These are phyloP conservation scores for Urostyla sp. DNA, from an alignment of 73 alveolate species.

Conservation along the genomic window DNA sequence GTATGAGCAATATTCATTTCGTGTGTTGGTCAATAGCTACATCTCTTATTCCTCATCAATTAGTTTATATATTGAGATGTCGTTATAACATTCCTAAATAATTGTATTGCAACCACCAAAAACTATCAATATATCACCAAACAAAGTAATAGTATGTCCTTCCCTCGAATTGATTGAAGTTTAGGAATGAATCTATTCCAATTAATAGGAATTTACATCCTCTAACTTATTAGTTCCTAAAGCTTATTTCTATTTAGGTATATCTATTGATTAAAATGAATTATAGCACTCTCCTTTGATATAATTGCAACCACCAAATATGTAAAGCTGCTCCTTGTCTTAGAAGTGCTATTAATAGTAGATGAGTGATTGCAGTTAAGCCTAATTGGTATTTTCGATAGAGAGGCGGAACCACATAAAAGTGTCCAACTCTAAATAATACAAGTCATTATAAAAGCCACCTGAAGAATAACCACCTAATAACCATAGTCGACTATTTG, in stretches of 20 bases:
- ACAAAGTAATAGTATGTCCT: neutral
- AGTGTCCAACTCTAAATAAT: neutral
- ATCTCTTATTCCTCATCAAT: slow-evolving; percentile 1
- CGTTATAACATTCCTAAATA: neutral
- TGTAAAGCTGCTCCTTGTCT: neutral
- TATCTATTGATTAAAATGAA: neutral
- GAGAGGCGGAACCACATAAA: neutral
- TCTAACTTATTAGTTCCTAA: slow-evolving; percentile 12
- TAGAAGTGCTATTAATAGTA: slow-evolving; percentile 1
- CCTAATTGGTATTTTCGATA: neutral
- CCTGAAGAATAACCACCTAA: slow-evolving; percentile 31
- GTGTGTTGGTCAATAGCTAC: neutral
- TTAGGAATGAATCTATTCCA: too few species aligned
- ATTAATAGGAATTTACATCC: neutral
- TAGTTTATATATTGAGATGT: neutral
- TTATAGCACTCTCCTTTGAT: neutral
- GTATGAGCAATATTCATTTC: neutral
- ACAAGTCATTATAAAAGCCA: neutral
- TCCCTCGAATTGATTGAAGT: too few species aligned
- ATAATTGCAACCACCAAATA: slow-evolving; percentile 43
- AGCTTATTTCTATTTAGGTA: slow-evolving; percentile 21
- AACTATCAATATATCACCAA: neutral
- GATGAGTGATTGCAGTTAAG: slow-evolving; percentile 4
- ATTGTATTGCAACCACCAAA: slow-evolving; percentile 34
- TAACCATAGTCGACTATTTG: slow-evolving; percentile 9